Conservation (phyloP, 805 yeast species). For the Debaryomyces maramus region DNA sequence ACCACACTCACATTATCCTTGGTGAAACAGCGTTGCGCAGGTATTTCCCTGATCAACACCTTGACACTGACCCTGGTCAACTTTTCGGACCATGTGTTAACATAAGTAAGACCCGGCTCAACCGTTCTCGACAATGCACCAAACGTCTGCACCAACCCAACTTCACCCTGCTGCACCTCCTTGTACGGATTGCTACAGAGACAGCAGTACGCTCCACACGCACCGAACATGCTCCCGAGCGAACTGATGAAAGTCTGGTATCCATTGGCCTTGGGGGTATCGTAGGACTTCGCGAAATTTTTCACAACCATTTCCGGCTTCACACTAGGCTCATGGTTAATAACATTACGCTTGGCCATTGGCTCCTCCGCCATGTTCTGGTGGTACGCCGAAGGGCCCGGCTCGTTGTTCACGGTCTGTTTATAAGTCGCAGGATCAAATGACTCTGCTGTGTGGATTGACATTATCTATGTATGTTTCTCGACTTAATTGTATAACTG, state of each 20-base stretch:
- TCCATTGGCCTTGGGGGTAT: constrained; percentile 38
- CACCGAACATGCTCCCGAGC: constrained; percentile 51
- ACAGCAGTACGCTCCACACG: constrained; percentile 56
- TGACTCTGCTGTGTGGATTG: constrained; percentile 1
- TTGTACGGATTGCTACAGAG: constrained; percentile 60
- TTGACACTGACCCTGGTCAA: constrained; percentile 52
- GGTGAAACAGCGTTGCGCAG: constrained; percentile 70
- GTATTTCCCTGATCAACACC: constrained; percentile 61
- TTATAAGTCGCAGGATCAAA: constrained; percentile 3
- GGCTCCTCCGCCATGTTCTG: too few species aligned
- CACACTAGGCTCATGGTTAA: constrained; percentile 18
- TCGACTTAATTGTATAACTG: too few species aligned
- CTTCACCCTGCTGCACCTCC: constrained; percentile 63
- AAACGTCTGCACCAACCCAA: constrained; percentile 64
- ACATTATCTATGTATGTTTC: background rate
- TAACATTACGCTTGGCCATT: too few species aligned
- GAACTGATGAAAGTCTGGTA: constrained; percentile 42
- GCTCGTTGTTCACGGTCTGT: background rate
- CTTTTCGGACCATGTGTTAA: constrained; percentile 64
- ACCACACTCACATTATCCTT: constrained; percentile 63
- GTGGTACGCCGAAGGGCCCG: too few species aligned
- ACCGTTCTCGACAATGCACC: constrained; percentile 65
- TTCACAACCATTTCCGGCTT: constrained; percentile 44
- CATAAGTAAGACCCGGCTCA: constrained; percentile 67
- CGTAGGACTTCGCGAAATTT: constrained; percentile 42